Base-by-base conservation (phyloP, 371 early-diverging fungal genomes). In the Mucor indicus region DNA sequence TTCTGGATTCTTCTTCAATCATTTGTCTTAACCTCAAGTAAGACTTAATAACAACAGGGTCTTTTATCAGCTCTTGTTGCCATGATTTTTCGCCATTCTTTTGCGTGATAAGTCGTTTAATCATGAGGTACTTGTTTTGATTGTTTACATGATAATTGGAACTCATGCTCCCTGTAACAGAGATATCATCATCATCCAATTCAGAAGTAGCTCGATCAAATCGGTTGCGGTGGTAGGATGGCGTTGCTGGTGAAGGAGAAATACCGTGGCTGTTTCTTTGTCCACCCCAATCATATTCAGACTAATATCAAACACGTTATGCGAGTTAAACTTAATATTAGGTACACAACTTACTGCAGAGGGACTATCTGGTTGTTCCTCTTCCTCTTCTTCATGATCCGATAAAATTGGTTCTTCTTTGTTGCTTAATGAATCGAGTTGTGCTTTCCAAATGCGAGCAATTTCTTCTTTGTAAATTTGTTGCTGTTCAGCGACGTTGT, bases 401-500 rank as follows among this genome's bases (percentile, higher is more conserved):
- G 74, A 65, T 5, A 77, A 61, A 36, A 47, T 55, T 19, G 80
- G 74, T 31, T 84, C 84, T n/a, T 55, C 60, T 3, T 48, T 62
- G 22, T 63, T 76, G 30, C 85, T 75, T 16, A 97, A 64, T 0
- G 92, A 67, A 21, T 73, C 61, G 29, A 82, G 75, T 60, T 99
- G 99, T 13, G 88, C 85, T 46, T 89, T 92, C 98, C 98, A 98
- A 38, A 98, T 96, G 31, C 92, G 80, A 19, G 83, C 79, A 50
- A 95, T 93, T 81, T 98, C 98, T 57, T 91, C 90, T 50, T 83
- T 75, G 67, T 98, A 98, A 12, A 92, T 90, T 53, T 89, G 88
- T 65, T 96, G 93, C 65, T 98, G 98, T 53, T 98, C 98, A 17
- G 93, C 89, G 15, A 97, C 91, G 45, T 91, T 90, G 68, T 92